Conservation (phyloP, 345 rosid genomes). For the Turritis glabra region DNA sequence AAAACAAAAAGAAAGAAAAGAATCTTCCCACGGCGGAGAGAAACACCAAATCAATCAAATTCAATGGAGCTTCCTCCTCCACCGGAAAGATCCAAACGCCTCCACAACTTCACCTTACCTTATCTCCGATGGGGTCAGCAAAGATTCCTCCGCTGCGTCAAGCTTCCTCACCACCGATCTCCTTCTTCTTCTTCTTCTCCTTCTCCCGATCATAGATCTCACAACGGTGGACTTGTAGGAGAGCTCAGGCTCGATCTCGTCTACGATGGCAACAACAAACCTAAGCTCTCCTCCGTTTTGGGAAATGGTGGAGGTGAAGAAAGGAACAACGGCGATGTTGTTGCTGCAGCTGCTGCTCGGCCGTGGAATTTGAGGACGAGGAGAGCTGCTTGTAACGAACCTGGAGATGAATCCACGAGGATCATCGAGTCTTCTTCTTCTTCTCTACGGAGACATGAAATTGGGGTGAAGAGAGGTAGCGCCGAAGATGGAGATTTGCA, state of each 20-base stretch:
- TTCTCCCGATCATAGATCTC: slow-evolving; percentile 38
- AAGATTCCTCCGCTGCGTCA: slow-evolving; percentile 52
- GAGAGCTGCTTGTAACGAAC: slow-evolving; percentile 59
- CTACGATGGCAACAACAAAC: slow-evolving; percentile 13
- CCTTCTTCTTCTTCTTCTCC: slow-evolving; percentile 33
- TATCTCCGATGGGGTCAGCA: slow-evolving; percentile 58
- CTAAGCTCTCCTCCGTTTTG: slow-evolving; percentile 42
- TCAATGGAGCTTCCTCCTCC: slow-evolving; percentile 38
- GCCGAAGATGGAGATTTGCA: slow-evolving; percentile 16
- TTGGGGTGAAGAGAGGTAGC: slow-evolving; percentile 29
- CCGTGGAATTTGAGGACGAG: slow-evolving; percentile 83
- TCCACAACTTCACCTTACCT: slow-evolving; percentile 62
- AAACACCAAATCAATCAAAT: not conserved
- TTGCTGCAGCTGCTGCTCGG: slow-evolving; percentile 20
- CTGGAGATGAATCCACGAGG: slow-evolving; percentile 35
- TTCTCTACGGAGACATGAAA: slow-evolving; percentile 31
- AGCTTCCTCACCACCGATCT: slow-evolving; percentile 34
- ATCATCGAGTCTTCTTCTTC: slow-evolving; percentile 35
- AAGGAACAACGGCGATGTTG: slow-evolving; percentile 22
- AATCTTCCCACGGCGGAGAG: slow-evolving; percentile 24
- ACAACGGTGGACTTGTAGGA: slow-evolving; percentile 2
- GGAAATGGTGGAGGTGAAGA: slow-evolving; percentile 38
- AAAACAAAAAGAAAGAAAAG: not conserved
- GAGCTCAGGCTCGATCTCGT: slow-evolving; percentile 32
- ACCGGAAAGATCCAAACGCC: slow-evolving; percentile 54